Evolutionary conservation across 805 yeast genomes (phyloP).

Genomic region (Myxozyma monticola): DNA sequence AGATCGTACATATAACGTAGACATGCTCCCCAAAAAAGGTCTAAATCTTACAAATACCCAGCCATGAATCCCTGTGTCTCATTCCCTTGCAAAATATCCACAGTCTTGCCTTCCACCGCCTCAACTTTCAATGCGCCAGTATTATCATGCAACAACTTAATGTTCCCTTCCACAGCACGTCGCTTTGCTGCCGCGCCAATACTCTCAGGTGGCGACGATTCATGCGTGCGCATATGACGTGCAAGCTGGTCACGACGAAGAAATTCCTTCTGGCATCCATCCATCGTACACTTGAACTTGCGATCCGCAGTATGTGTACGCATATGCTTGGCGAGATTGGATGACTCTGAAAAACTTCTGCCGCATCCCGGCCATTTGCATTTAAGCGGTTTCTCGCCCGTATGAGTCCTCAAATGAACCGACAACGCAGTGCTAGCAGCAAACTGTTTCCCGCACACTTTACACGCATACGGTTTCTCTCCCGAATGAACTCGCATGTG

Average conservation of each 20-base stretch:
- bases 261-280: slow-evolving; percentile 34
- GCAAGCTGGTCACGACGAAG: slow-evolving; percentile 33
- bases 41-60: too few relatives aligned
- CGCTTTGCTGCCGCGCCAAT: too few relatives aligned
- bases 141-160: too few relatives aligned
- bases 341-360: slow-evolving; percentile 82
- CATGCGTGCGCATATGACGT: slow-evolving; percentile 32
- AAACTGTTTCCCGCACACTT: slow-evolving; percentile 70
- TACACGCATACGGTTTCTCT: slow-evolving; percentile 80
- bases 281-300: slow-evolving; percentile 28
- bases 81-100: too few relatives aligned
- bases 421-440: slow-evolving; percentile 81
- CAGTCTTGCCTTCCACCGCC: too few relatives aligned
- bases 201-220: too few relatives aligned
- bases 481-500: slow-evolving; percentile 86
- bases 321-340: slow-evolving; percentile 86
- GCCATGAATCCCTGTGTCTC: too few relatives aligned
- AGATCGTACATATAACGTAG: too few relatives aligned
- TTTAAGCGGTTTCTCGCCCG: slow-evolving; percentile 82
- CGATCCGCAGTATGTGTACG: slow-evolving; percentile 57
- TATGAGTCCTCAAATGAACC: slow-evolving; percentile 81
- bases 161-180: too few relatives aligned
- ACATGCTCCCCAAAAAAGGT: too few relatives aligned
- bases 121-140: too few relatives aligned
- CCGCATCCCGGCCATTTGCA: slow-evolving; percentile 82